A percentile compares a stretch with the other conserved stretches of the same genome.
Evolutionary conservation across 768 basidiomycete genomes (phyloP).

Genomic region (Boletus rex-veris): DNA sequence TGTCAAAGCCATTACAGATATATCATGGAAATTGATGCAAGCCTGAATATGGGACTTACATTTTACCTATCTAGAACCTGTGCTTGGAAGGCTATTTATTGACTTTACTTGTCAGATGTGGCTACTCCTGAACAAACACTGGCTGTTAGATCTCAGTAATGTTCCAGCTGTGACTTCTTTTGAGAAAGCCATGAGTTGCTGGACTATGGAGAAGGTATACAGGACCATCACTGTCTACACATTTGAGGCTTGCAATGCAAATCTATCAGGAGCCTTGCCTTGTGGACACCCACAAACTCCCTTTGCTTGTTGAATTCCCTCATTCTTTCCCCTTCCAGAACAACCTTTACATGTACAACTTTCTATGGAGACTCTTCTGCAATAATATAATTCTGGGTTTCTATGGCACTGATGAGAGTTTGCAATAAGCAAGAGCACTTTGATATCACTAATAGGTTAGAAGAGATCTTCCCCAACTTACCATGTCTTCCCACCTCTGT

Average conservation of each 20-base stretch:
- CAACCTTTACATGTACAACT: background rate
- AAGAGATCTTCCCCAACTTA: background rate
- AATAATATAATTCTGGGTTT: background rate
- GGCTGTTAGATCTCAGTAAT: background rate
- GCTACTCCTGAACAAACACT: background rate
- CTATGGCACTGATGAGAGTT: background rate
- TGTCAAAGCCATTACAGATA: background rate
- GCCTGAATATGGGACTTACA: background rate
- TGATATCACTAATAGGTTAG: background rate
- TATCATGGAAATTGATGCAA: background rate
- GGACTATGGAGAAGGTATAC: background rate
- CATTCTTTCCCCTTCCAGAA: background rate
- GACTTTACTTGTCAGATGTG: conserved; percentile 11
- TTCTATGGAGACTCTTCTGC: background rate
- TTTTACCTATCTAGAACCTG: background rate
- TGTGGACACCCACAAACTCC: background rate
- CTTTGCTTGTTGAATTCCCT: background rate
- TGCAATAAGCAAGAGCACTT: background rate
- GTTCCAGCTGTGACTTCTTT: background rate
- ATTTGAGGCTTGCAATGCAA: conserved; percentile 9
- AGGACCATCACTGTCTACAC: background rate
- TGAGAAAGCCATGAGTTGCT: conserved; percentile 2
- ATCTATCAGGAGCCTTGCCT: background rate
- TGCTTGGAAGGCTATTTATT: background rate
- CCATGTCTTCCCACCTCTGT: background rate